These are phyloP conservation scores for Carpinus fangiana DNA, from an alignment of 306 rosid species.

Conservation along the genomic window DNA sequence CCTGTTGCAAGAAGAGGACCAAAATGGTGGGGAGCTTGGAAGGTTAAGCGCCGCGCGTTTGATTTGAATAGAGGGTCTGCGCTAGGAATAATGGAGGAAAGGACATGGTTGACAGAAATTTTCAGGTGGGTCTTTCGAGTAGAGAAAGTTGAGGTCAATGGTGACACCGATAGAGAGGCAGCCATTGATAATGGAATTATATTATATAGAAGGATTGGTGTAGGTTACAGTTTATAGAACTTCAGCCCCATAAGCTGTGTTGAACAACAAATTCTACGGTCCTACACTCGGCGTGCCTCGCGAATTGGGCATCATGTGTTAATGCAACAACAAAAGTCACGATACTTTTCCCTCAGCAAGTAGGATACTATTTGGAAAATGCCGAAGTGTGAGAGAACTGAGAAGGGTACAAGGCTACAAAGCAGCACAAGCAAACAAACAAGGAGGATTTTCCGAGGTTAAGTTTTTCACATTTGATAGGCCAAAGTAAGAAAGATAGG, in stretches of 20 bases:
- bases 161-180: constrained; percentile 31
- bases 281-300: background rate
- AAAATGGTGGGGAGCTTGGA: constrained; percentile 22
- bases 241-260: background rate
- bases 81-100: constrained; percentile 6
- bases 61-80: constrained; percentile 23
- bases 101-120: constrained; percentile 30
- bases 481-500: background rate
- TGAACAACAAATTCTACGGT: background rate
- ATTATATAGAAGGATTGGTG: background rate
- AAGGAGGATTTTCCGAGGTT: constrained; percentile 38
- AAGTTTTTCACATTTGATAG: background rate
- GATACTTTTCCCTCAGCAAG: background rate
- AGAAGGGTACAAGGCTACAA: too few species aligned
- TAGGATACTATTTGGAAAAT: background rate
- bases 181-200: constrained; percentile 49
- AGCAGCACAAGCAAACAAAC: constrained; percentile 15
- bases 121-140: constrained; percentile 40
- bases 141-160: constrained; percentile 36
- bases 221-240: background rate
- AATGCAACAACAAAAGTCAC: background rate
- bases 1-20: constrained; percentile 24
- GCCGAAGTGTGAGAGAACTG: background rate
- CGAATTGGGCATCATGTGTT: background rate
- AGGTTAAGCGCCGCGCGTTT: constrained; percentile 12